These are phyloP conservation scores for Lanmaoa pseudosensibilis DNA, from an alignment of 768 basidiomycete species.

Conservation along the genomic window DNA sequence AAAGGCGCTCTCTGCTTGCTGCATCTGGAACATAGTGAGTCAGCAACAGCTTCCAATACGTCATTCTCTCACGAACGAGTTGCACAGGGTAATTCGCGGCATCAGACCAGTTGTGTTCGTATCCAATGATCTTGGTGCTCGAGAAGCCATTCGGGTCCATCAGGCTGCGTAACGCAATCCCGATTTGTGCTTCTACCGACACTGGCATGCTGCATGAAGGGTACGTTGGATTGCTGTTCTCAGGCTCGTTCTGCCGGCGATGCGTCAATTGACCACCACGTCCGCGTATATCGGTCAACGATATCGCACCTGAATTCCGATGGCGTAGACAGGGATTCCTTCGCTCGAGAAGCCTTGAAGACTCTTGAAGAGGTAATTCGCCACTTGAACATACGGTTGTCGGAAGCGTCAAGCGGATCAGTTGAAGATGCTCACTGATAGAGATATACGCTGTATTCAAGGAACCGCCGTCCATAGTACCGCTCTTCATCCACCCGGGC, in stretches of 20 bases:
- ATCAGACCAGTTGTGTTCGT: constrained; percentile 74
- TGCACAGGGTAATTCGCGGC: constrained; percentile 62
- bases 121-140: constrained; percentile 61
- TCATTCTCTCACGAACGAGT: constrained; percentile 37
- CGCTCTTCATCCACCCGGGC: constrained; percentile 81
- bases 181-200: constrained; percentile 58
- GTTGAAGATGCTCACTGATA: constrained; percentile 42
- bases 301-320: constrained; percentile 49
- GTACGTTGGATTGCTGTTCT: constrained; percentile 62
- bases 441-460: constrained; percentile 48
- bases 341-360: constrained; percentile 66
- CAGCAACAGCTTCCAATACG: not conserved
- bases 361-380: constrained; percentile 69
- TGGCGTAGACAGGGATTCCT: constrained; percentile 61
- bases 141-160: constrained; percentile 64
- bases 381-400: constrained; percentile 44
- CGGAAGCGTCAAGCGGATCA: not conserved
- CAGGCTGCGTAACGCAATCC: constrained; percentile 50
- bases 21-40: constrained; percentile 42
- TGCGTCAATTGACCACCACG: not conserved
- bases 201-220: constrained; percentile 61
- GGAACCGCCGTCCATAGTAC: constrained; percentile 67
- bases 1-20: constrained; percentile 54
- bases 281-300: not conserved
- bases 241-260: constrained; percentile 49